A percentile compares a stretch with the other conserved stretches of the same genome.
Conservation (phyloP, 2,329 filamentous ascomycete genomes). For the Fusarium devonianum region DNA sequence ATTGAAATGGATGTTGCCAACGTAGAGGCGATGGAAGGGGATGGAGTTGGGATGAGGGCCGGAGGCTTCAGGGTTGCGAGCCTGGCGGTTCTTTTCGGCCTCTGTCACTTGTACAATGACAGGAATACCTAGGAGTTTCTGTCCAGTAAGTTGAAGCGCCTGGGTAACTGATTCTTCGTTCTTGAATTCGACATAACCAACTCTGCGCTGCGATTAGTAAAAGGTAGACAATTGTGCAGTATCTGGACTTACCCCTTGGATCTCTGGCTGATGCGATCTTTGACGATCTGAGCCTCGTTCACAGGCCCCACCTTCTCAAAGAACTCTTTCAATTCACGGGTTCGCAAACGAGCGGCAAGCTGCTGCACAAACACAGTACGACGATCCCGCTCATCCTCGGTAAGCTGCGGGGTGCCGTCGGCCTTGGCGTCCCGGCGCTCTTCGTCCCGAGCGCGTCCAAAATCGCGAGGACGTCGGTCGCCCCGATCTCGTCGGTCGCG, state of each 20-base stretch:
- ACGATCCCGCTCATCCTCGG: conserved; percentile 94
- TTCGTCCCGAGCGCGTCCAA: conserved; percentile 63
- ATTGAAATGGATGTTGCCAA: conserved; percentile 99
- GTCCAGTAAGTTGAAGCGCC: conserved; percentile 97
- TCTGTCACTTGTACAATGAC: conserved; percentile 98
- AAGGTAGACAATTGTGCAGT: not conserved
- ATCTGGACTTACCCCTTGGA: conserved; percentile 85
- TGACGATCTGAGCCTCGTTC: conserved; percentile 97
- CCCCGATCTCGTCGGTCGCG: conserved; percentile 61
- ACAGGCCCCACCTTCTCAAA: conserved; percentile 95
- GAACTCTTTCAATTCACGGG: conserved; percentile 90
- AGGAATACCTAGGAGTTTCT: conserved; percentile 97
- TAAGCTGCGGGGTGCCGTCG: conserved; percentile 74
- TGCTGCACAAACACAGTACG: conserved; percentile 99
- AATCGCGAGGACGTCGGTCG: conserved; percentile 60
- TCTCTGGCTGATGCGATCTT: conserved; percentile 93
- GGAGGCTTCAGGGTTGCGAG: conserved; percentile 77
- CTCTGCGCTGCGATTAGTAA: conserved; percentile 64
- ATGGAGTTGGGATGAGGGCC: conserved; percentile 79
- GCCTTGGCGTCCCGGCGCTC: conserved; percentile 52
- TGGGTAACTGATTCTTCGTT: conserved; percentile 91
- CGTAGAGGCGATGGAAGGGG: conserved; percentile 97
- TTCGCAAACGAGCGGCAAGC: conserved; percentile 90
- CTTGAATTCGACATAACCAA: conserved; percentile 99
- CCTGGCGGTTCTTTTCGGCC: conserved; percentile 98